phyloP scores from a whole-genome alignment of 2,329 filamentous ascomycete species.

The Aspergillus chevalieri region DNA sequence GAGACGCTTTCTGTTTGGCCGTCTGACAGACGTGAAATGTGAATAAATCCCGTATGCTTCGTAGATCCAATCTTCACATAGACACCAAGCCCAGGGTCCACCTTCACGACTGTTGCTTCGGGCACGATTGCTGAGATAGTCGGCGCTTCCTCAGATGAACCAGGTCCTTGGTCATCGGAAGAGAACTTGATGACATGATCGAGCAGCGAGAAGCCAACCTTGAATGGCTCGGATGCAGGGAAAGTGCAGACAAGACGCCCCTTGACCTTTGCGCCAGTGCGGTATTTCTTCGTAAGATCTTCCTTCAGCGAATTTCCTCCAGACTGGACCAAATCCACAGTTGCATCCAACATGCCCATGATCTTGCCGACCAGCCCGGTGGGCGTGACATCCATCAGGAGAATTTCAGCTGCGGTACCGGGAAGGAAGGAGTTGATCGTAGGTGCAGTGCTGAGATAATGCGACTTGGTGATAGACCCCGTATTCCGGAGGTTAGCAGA shows the following conservation, averaged over 20 bases:
- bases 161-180: conserved; percentile 24
- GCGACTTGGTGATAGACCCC: conserved; percentile 59
- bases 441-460: conserved; percentile 66
- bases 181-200: conserved; percentile 71
- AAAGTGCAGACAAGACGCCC: conserved; percentile 85
- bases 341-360: conserved; percentile 84
- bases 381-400: conserved; percentile 68
- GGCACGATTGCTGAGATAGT: conserved; percentile 64
- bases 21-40: conserved; percentile 89
- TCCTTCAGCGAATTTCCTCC: conserved; percentile 64
- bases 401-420: conserved; percentile 79
- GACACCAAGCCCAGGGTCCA: conserved; percentile 73
- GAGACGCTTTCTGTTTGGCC: conserved; percentile 80
- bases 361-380: conserved; percentile 83
- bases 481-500: conserved; percentile 66
- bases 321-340: conserved; percentile 84
- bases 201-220: conserved; percentile 79
- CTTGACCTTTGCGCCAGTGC: conserved; percentile 76
- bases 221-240: conserved; percentile 68
- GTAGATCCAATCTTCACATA: conserved; percentile 67
- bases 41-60: conserved; percentile 74
- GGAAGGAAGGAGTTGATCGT: conserved; percentile 87
- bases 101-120: conserved; percentile 69
- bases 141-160: conserved; percentile 42
- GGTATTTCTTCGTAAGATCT: conserved; percentile 71